These are phyloP conservation scores for Dictyostelium citrinum DNA, from an alignment of 78 protist genomes.

Conservation along the genomic window DNA sequence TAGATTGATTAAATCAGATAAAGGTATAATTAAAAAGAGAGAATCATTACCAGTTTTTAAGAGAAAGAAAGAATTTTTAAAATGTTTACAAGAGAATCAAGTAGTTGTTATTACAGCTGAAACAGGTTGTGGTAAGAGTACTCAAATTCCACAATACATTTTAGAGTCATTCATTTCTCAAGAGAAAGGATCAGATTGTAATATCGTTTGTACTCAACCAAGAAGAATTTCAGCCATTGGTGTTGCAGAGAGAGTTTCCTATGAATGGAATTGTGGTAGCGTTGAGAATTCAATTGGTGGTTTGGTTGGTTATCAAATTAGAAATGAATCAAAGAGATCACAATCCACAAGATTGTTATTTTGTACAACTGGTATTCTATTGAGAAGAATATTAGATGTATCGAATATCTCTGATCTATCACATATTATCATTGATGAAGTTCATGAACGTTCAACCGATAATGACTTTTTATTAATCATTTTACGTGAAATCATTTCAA, in stretches of 20 bases:
- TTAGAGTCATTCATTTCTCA: slow-evolving; percentile 52
- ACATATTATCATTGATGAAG: slow-evolving; percentile 83
- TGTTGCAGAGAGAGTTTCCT: slow-evolving; percentile 92
- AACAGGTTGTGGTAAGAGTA: slow-evolving; percentile 97
- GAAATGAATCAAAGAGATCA: slow-evolving; percentile 56
- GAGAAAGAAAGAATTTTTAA: slow-evolving; percentile 22
- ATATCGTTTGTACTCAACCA: slow-evolving; percentile 94
- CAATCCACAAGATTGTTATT: slow-evolving; percentile 83
- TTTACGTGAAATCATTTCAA: neutral
- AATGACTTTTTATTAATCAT: slow-evolving; percentile 77
- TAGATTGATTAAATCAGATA: neutral
- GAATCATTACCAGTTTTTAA: slow-evolving; percentile 39
- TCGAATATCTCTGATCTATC: slow-evolving; percentile 9
- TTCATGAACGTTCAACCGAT: slow-evolving; percentile 79
- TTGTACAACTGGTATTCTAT: slow-evolving; percentile 86
- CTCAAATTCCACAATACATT: slow-evolving; percentile 93
- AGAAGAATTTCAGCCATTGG: slow-evolving; percentile 92
- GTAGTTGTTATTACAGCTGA: slow-evolving; percentile 64
- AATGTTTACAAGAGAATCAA: slow-evolving; percentile 12
- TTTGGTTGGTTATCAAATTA: slow-evolving; percentile 89
- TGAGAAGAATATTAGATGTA: slow-evolving; percentile 51
- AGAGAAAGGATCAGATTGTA: slow-evolving; percentile 44
- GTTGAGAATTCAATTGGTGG: slow-evolving; percentile 45
- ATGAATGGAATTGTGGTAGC: slow-evolving; percentile 82
- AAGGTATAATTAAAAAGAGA: neutral